Percentiles rank a stretch among this genome's conserved stretches.
Conservation (phyloP, 257 asterid genomes). For the Thymus quinquecostatus region DNA sequence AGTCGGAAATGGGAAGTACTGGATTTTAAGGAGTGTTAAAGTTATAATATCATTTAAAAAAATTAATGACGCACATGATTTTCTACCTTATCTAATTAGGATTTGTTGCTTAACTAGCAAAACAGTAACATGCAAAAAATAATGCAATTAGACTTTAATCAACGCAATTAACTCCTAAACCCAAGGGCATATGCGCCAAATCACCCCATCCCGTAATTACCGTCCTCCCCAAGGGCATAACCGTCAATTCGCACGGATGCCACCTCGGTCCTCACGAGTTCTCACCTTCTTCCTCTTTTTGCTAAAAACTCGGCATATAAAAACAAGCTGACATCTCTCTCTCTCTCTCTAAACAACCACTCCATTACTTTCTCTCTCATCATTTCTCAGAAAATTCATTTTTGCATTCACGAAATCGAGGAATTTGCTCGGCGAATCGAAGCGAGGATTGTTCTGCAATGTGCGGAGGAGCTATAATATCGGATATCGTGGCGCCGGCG, state of each 20-base stretch:
- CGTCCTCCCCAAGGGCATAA: background rate
- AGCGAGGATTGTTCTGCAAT: constrained; percentile 20
- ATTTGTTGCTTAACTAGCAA: too few relatives aligned
- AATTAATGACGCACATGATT: too few relatives aligned
- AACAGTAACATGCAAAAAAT: too few relatives aligned
- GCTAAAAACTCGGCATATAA: constrained; percentile 30
- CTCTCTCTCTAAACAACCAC: constrained; percentile 6
- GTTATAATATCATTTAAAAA: too few relatives aligned
- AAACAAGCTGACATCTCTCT: constrained; percentile 2
- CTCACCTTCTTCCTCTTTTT: constrained; percentile 31
- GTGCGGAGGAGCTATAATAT: constrained; percentile 96
- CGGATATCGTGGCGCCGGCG: constrained; percentile 63
- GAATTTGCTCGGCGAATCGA: background rate
- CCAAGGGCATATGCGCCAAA: constrained; percentile 26
- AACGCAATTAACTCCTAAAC: background rate
- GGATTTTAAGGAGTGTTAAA: too few relatives aligned
- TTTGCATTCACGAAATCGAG: constrained; percentile 9
- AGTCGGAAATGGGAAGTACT: too few relatives aligned
- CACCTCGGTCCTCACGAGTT: constrained; percentile 51
- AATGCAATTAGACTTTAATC: background rate
- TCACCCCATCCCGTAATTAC: background rate
- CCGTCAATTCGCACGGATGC: background rate
- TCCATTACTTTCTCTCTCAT: constrained; percentile 16
- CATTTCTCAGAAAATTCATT: background rate
- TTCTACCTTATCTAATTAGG: too few relatives aligned